phyloP scores from a whole-genome alignment of 1,139 yeast genomes.

The Pichia sp. region DNA sequence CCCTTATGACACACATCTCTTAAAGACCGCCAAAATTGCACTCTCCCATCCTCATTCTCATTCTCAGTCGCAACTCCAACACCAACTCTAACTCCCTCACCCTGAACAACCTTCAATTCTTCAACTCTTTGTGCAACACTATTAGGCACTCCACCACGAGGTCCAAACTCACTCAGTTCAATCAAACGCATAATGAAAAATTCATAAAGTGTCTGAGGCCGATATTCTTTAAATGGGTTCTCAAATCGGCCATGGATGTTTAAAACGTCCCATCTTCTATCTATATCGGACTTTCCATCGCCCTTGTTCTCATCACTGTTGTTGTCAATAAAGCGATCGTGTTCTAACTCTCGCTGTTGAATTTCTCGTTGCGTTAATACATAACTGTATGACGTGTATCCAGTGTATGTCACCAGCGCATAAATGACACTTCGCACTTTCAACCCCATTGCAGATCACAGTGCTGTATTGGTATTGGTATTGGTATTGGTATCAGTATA shows the following conservation, averaged over 20 bases:
- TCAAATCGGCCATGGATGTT: constrained; percentile 74
- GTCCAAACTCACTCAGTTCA: constrained; percentile 53
- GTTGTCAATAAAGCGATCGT: too few relatives aligned
- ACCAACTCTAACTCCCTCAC: too few relatives aligned
- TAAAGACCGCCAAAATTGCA: constrained; percentile 36
- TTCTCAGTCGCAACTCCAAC: too few relatives aligned
- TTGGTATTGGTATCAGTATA: too few relatives aligned
- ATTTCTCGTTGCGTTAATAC: constrained; percentile 51
- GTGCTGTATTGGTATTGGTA: too few relatives aligned
- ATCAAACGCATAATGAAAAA: constrained; percentile 63
- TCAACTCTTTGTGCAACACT: constrained; percentile 22
- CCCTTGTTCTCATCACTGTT: constrained; percentile 7
- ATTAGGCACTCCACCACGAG: constrained; percentile 58
- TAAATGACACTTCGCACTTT: constrained; percentile 28
- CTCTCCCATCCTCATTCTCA: too few relatives aligned
- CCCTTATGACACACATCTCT: constrained; percentile 7
- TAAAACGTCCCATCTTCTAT: constrained; percentile 36
- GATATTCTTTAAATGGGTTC: constrained; percentile 86
- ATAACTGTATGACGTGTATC: constrained; percentile 47
- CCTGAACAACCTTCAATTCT: constrained; percentile 25
- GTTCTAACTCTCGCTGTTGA: constrained; percentile 34
- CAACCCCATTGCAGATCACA: constrained; percentile 8
- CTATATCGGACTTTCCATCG: constrained; percentile 14
- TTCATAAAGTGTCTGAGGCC: constrained; percentile 86
- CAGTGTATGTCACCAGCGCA: constrained; percentile 51